These are phyloP conservation scores for Fusarium cyanostomum DNA, from an alignment of 2,329 filamentous ascomycete genomes.

Conservation along the genomic window DNA sequence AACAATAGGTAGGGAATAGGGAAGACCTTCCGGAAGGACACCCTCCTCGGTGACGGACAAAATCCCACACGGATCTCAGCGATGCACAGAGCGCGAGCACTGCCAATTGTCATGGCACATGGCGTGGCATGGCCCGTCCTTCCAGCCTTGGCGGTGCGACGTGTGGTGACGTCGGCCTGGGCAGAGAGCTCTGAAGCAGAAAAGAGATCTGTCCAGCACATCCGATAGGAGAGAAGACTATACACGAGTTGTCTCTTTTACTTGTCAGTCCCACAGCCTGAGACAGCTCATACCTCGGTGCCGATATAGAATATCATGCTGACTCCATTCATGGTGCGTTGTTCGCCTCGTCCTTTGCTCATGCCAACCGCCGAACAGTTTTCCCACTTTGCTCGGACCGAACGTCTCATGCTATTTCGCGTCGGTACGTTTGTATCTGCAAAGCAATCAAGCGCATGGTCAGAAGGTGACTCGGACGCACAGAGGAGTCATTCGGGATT, in stretches of 20 bases:
- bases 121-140: constrained; percentile 29
- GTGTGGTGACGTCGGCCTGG: constrained; percentile 42
- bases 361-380: constrained; percentile 11
- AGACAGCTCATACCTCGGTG: constrained; percentile 13
- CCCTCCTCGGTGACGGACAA: constrained; percentile 28
- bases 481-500: constrained; percentile 41
- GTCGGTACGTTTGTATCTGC: constrained; percentile 18
- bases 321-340: constrained; percentile 21
- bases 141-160: constrained; percentile 35
- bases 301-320: not conserved
- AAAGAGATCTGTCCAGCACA: constrained; percentile 29
- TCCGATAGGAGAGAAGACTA: constrained; percentile 28
- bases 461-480: constrained; percentile 39
- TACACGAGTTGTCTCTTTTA: constrained; percentile 23
- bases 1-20: constrained; percentile 24
- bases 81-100: constrained; percentile 25
- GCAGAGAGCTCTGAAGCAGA: constrained; percentile 20
- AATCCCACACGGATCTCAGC: constrained; percentile 16
- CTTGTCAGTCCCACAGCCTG: constrained; percentile 13
- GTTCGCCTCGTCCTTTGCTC: constrained; percentile 16
- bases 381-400: constrained; percentile 11
- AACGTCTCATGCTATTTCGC: constrained; percentile 19
- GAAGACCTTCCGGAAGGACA: constrained; percentile 31
- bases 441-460: constrained; percentile 32
- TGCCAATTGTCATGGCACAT: constrained; percentile 35